These are phyloP conservation scores for Aspergillus ruber DNA, from an alignment of 2,329 filamentous ascomycete species.

Conservation along the genomic window DNA sequence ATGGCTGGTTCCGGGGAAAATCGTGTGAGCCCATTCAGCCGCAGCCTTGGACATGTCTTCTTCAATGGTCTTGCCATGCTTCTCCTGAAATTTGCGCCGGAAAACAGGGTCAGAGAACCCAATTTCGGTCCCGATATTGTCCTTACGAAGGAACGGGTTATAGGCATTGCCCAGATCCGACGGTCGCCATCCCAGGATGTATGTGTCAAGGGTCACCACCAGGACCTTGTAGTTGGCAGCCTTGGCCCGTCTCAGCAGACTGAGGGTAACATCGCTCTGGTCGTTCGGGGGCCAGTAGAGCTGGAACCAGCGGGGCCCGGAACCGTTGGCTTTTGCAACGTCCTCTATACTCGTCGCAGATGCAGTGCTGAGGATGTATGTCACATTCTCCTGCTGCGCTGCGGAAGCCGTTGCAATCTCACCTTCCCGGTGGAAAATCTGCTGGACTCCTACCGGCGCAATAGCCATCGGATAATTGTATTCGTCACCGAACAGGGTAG, in stretches of 20 bases:
- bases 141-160: slow-evolving; percentile 22
- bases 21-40: slow-evolving; percentile 45
- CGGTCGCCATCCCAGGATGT: slow-evolving; percentile 61
- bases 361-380: slow-evolving; percentile 62
- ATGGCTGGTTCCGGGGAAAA: slow-evolving; percentile 49
- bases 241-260: slow-evolving; percentile 55
- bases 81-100: slow-evolving; percentile 46
- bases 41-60: slow-evolving; percentile 43
- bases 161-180: slow-evolving; percentile 57
- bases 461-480: slow-evolving; percentile 52
- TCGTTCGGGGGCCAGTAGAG: slow-evolving; percentile 60
- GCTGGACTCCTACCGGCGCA: slow-evolving; percentile 64
- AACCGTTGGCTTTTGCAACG: slow-evolving; percentile 51
- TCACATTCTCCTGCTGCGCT: slow-evolving; percentile 52
- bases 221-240: slow-evolving; percentile 56
- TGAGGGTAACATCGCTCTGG: slow-evolving; percentile 58
- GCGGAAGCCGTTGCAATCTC: slow-evolving; percentile 58
- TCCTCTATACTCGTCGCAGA: slow-evolving; percentile 59
- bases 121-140: slow-evolving; percentile 50
- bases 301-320: slow-evolving; percentile 61
- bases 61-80: slow-evolving; percentile 35
- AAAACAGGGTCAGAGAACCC: slow-evolving; percentile 64
- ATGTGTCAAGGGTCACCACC: slow-evolving; percentile 67
- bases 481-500: slow-evolving; percentile 46
- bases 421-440: slow-evolving; percentile 57